Evolutionary conservation across 371 early-diverging fungal genomes (phyloP).

Genomic region (Lichtheimia ramosa): DNA sequence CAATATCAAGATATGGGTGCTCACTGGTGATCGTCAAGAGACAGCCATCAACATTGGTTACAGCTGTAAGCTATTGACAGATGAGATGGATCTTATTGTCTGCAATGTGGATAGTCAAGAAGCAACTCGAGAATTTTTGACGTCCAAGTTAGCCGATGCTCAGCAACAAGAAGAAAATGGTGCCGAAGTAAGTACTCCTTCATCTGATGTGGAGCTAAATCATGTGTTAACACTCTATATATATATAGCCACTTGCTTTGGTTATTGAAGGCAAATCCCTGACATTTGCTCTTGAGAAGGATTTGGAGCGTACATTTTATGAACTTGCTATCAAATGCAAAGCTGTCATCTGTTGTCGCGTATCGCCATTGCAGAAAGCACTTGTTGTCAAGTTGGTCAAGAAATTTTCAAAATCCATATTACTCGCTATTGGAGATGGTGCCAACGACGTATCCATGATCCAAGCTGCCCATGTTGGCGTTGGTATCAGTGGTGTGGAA

Average conservation of each 20-base stretch:
- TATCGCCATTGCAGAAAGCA: slow-evolving; percentile 93
- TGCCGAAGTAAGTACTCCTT: slow-evolving; percentile 17
- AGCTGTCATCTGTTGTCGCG: slow-evolving; percentile 91
- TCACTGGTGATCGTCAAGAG: slow-evolving; percentile 93
- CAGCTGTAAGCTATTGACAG: slow-evolving; percentile 82
- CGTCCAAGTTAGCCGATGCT: slow-evolving; percentile 64
- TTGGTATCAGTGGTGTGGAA: slow-evolving; percentile 97
- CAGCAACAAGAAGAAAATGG: slow-evolving; percentile 31
- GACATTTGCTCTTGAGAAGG: slow-evolving; percentile 69
- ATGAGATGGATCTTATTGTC: slow-evolving; percentile 80
- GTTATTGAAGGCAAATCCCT: slow-evolving; percentile 73
- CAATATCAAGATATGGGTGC: slow-evolving; percentile 97
- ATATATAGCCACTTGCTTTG: slow-evolving; percentile 55
- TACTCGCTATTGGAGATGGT: slow-evolving; percentile 96
- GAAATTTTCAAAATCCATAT: slow-evolving; percentile 69
- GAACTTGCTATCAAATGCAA: slow-evolving; percentile 79
- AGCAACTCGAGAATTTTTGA: slow-evolving; percentile 69
- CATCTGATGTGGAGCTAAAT: too few species aligned
- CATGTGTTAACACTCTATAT: not conserved
- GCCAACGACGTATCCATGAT: slow-evolving; percentile 99
- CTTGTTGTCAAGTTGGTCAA: slow-evolving; percentile 88
- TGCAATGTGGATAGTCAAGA: slow-evolving; percentile 73
- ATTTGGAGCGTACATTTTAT: slow-evolving; percentile 64
- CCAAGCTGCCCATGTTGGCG: slow-evolving; percentile 93
- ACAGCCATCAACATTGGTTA: slow-evolving; percentile 93